These are phyloP conservation scores for Rhododendron molle DNA, from an alignment of 148 eudicot genomes.

Conservation along the genomic window DNA sequence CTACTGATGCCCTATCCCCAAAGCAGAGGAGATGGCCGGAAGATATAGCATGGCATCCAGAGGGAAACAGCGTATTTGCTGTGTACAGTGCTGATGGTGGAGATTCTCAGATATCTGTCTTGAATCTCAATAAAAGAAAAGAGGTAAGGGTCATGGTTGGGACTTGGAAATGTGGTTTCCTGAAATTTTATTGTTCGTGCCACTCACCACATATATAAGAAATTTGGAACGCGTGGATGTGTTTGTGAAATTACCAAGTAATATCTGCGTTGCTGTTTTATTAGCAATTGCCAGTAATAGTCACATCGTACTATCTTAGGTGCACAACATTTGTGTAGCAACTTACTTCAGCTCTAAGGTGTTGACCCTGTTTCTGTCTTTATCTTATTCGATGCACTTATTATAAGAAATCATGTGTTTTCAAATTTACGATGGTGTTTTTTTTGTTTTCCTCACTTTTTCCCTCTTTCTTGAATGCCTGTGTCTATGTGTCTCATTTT, in stretches of 20 bases:
- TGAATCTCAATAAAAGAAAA: conserved; percentile 68
- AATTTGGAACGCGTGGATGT: neutral
- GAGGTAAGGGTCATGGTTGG: conserved; percentile 27
- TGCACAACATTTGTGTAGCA: neutral
- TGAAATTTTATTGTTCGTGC: conserved; percentile 9
- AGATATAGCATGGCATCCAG: conserved; percentile 99
- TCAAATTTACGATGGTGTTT: neutral
- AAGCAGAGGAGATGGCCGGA: conserved; percentile 97
- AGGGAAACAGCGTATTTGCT: conserved; percentile 56
- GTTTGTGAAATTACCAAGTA: neutral
- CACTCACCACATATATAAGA: neutral
- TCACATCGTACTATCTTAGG: neutral
- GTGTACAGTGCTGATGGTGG: conserved; percentile 90
- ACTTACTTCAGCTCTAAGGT: neutral
- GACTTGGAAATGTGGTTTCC: neutral
- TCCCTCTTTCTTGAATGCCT: neutral
- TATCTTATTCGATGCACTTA: neutral
- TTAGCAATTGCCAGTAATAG: neutral
- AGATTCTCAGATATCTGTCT: conserved; percentile 80
- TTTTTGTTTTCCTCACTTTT: neutral
- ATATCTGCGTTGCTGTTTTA: neutral
- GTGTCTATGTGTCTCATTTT: neutral
- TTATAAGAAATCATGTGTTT: neutral
- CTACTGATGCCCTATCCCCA: conserved; percentile 61
- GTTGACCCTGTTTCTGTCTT: neutral